Base-by-base conservation (phyloP, 2,329 filamentous ascomycete genomes). In the Hypoxylon sp. region DNA sequence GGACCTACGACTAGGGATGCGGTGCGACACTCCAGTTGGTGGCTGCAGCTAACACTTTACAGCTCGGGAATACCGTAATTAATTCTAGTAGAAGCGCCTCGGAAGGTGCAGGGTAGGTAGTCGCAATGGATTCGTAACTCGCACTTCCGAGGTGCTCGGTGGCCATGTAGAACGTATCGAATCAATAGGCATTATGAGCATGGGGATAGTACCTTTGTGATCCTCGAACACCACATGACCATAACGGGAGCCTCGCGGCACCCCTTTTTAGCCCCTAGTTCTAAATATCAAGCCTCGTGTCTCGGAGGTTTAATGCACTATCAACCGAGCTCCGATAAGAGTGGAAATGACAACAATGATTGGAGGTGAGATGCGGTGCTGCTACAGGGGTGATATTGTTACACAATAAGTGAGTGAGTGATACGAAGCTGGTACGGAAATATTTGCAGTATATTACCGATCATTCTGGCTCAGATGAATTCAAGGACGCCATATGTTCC, bases 251-350 rank as follows among this genome's bases (percentile, higher is more conserved):
- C 3, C 8, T 44, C 17, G 20, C 35, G 42, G 40, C 51, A 2
- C 20, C 35, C 17, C 35, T 22, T 27, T 53, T 13, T 22, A 37
- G 7, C 51, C 51, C 35, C 51, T 42, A 30, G 35, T 20, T 7
- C 42, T 55, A 2, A 42, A 7, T 55, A 27, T 17, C 33, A 42
- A 55, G 51, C 51, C 51, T 55, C 51, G 7, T 54, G 51, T 54
- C 33, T 54, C 11, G 51, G 51, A 40, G 33, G 37, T 11, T 17
- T 30, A 42, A 30, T 33, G 10, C 22, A 20, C 33, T 53, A 33
- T 35, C 33, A 33, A 33, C 30, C 30, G 33, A 44, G 40, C 20
- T 37, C 11, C 20, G 33, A 27, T 40, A 40, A 37, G n/a, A 17
- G 2, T 4, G 11, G 33, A 42, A n/a, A 37, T 17, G 37, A 42